Evolutionary conservation across 2,329 filamentous ascomycete genomes (phyloP), one percentile per base, ranked within the genome.

Genomic region (Colletotrichum orchidophilum): DNA sequence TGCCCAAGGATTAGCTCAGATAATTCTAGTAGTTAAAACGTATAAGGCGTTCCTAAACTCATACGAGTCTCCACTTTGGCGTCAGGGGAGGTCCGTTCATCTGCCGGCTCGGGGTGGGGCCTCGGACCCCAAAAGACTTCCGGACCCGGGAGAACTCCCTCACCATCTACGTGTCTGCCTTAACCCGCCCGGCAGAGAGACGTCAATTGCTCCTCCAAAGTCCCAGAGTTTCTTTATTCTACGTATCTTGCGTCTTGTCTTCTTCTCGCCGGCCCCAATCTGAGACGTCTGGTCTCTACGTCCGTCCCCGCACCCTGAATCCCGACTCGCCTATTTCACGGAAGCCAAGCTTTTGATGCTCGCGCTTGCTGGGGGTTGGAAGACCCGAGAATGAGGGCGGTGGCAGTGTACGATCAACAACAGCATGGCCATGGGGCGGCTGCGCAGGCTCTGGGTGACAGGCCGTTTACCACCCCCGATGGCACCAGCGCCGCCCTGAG

Each of bases 401-500:
- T 3, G 39, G 3, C 8, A 21, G 39, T 9, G 15, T 8, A 15
- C 18, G 15, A 11, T 13, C 39, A 29, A 9, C 39, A 18, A 6
- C 39, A 29, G 35, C 11, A 8, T 27, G 13, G 7, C 26, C 57
- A 46, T 9, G 57, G 18, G 8, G 9, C n/a, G 15, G 24, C 24
- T 18, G 31, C 54, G 2, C n/a, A 26, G 18, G 13, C n/a, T 18
- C 39, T 46, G 58, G 4, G n/a, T 46, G 21, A 62, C 11, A 12
- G 24, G 21, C 46, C 6, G n/a, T n/a, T 59, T 59, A 24, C 33
- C 55, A 26, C 39, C 58, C 21, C 58, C 58, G 27, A 61, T 31
- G 58, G 58, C 58, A 46, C 58, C 58, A 21, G 35, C 39, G n/a
- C 58, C 58, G 42, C 58, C 58, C 39, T 61, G 58, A 24, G 58